A percentile compares a stretch with the other conserved stretches of the same genome.
Evolutionary conservation across 176 grass and related monocot species (phyloP).

Genomic region (Cenchrus fungigraminus): DNA sequence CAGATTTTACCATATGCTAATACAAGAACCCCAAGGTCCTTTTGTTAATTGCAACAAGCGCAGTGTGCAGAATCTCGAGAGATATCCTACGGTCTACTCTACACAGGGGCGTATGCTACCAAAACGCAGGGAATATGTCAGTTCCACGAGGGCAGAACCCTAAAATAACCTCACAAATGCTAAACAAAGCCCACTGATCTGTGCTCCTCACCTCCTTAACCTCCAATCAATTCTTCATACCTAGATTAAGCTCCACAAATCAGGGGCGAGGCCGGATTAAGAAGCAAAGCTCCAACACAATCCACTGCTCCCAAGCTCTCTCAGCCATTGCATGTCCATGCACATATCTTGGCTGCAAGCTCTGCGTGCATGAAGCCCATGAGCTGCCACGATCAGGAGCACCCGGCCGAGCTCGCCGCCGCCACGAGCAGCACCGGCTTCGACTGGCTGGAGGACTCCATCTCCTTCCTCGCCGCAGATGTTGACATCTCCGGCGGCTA

Average conservation of each 20-base stretch:
- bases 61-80: conserved; percentile 5
- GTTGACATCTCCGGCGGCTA: conserved; percentile 40
- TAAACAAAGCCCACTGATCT: conserved; percentile 34
- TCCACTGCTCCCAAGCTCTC: neutral
- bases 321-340: conserved; percentile 28
- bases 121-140: conserved; percentile 45
- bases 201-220: conserved; percentile 22
- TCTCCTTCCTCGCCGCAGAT: conserved; percentile 52
- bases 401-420: conserved; percentile 20
- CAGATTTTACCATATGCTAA: neutral
- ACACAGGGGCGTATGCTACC: conserved; percentile 37
- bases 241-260: conserved; percentile 43
- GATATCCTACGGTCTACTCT: conserved; percentile 24
- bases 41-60: neutral
- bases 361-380: conserved; percentile 50
- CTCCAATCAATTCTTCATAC: conserved; percentile 30
- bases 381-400: conserved; percentile 40
- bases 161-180: conserved; percentile 46
- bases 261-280: conserved; percentile 24
- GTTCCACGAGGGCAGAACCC: conserved; percentile 46
- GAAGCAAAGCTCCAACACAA: conserved; percentile 38
- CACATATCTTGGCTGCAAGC: conserved; percentile 2
- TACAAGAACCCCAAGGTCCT: neutral
- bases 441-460: conserved; percentile 55
- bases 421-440: conserved; percentile 21